Percentiles rank a stretch among this genome's conserved stretches.
Evolutionary conservation across 176 grass and related monocot species (phyloP).

Genomic region (Pharus latifolius): DNA sequence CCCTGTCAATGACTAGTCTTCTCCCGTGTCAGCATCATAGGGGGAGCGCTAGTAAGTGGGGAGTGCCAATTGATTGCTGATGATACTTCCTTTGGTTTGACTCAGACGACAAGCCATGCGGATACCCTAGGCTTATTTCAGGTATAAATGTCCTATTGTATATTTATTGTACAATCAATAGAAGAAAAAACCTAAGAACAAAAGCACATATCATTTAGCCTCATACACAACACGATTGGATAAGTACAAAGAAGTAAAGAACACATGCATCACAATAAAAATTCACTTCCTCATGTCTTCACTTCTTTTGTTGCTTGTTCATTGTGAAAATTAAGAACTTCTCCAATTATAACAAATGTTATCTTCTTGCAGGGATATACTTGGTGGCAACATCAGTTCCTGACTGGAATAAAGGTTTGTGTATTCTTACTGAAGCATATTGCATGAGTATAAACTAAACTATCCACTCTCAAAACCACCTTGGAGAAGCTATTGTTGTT

Average conservation of each 20-base stretch:
- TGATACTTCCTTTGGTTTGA: slow-evolving; percentile 35
- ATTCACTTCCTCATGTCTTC: neutral
- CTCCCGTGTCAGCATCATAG: slow-evolving; percentile 54
- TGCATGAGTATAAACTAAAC: neutral
- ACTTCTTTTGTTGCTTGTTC: neutral
- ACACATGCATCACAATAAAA: neutral
- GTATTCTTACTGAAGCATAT: neutral
- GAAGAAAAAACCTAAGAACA: neutral
- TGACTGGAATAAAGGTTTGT: slow-evolving; percentile 74
- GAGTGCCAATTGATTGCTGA: slow-evolving; percentile 55
- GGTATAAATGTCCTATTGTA: slow-evolving; percentile 35
- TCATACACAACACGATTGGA: neutral
- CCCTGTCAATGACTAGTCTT: neutral
- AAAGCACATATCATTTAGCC: neutral
- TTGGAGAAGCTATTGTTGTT: neutral
- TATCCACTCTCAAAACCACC: neutral
- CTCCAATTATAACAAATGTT: slow-evolving; percentile 41
- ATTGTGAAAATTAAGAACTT: slow-evolving; percentile 31
- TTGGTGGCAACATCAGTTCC: slow-evolving; percentile 88
- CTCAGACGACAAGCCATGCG: slow-evolving; percentile 20
- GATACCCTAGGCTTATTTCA: slow-evolving; percentile 46
- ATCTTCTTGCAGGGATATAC: slow-evolving; percentile 64
- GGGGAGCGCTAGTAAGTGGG: slow-evolving; percentile 45
- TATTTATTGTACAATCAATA: neutral
- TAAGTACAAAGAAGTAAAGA: neutral